Base-by-base conservation (phyloP, 2,329 filamentous ascomycete genomes). In the Hymenoscyphus repandus region DNA sequence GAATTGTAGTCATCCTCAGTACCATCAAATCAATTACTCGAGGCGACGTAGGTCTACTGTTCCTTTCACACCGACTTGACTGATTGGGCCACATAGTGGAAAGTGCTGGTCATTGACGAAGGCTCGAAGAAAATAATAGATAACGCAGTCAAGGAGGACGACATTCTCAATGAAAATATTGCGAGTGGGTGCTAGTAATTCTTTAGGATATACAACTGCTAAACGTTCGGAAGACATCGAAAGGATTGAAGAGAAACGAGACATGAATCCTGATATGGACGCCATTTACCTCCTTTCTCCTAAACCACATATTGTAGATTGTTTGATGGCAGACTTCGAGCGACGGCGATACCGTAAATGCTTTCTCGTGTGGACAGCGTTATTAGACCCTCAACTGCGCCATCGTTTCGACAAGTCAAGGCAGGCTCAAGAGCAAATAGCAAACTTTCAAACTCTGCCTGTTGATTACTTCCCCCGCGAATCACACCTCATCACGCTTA, bases 101-200 rank as follows among this genome's bases (percentile, higher is more conserved):
- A 97, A 80, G 88, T 96, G 60, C 75, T 99, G 61, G 85, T 99
- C 47, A 76, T 96, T 63, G 93, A 99, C 72, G 84, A 88, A 60
- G 78, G 76, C 50, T 91, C 89, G 67, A 85, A 85, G 68, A 91
- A 86, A 69, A 80, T 99, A 62, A 79, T 99, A 62, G 86, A 95
- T 71, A 95, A 92, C 75, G 87, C 89, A 42, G 82, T 92, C 67
- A 92, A 90, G 64, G 88, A 96, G 74, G 92, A 99, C 80, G 90
- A 96, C 65, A 95, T 99, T 60, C 85, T 99, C 72, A 95, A 95
- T 68, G 83, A 90, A 71, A 96, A 96, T 68, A 88, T 99, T 70
- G 92, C 91, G 60, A 96, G 91, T 96, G 62, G 41, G 64, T 64
- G n/a, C 6, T 20, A 13, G 13, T 5, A 38, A 7, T 11, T 4